These are phyloP conservation scores for Saccharomyces uvarum DNA, from an alignment of 1,139 yeast species.

Conservation along the genomic window DNA sequence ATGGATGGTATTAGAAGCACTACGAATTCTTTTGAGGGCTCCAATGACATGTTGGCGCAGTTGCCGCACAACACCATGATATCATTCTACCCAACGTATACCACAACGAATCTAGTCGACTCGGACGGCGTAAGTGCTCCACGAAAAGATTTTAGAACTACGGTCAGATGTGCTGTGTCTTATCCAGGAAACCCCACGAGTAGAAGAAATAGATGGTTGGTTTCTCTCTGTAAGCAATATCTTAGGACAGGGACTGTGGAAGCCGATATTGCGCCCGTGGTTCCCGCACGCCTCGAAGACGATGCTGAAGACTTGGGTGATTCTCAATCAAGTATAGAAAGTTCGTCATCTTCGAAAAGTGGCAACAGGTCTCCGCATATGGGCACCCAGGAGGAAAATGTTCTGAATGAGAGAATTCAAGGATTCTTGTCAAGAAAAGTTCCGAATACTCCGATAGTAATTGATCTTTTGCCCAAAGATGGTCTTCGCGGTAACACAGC, in stretches of 20 bases:
- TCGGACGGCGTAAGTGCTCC: conserved; percentile 16
- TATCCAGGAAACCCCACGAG: conserved; percentile 59
- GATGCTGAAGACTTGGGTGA: conserved; percentile 7
- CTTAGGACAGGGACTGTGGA: conserved; percentile 39
- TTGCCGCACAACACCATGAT: conserved; percentile 33
- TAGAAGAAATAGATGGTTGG: conserved; percentile 60
- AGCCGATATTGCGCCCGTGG: neutral
- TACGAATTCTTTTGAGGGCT: conserved; percentile 13
- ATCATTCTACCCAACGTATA: conserved; percentile 56
- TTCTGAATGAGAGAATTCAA: conserved; percentile 48
- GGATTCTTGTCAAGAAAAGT: conserved; percentile 55
- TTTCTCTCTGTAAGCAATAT: conserved; percentile 64
- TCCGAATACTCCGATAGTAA: conserved; percentile 44
- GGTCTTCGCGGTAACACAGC: conserved; percentile 25
- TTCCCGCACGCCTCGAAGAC: conserved; percentile 19
- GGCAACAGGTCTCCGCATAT: conserved; percentile 1
- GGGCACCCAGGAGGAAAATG: conserved; percentile 24
- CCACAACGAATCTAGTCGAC: conserved; percentile 36
- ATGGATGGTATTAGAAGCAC: conserved; percentile 37
- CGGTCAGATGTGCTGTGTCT: conserved; percentile 66
- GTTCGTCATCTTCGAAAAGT: conserved; percentile 1
- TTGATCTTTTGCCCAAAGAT: conserved; percentile 44
- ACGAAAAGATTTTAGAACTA: conserved; percentile 38
- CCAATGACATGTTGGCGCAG: conserved; percentile 8
- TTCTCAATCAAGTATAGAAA: conserved; percentile 1